Base-by-base conservation (phyloP, 176 grass and related monocot species). In the Triticum urartu region DNA sequence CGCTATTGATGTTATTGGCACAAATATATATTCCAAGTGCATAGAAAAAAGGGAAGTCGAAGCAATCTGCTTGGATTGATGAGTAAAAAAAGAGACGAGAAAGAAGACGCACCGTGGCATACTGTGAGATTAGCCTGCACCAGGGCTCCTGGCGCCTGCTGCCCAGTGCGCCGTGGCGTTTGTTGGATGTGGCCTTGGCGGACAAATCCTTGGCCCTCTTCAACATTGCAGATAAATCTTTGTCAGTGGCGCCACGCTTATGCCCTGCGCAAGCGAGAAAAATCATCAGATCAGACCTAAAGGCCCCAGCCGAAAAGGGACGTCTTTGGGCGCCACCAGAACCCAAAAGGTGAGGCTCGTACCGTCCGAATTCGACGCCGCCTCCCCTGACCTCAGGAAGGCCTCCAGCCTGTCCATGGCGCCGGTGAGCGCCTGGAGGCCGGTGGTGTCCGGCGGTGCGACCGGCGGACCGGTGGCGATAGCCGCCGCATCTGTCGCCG, bases 101-200 rank as follows among this genome's bases (percentile, higher is more conserved):
- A 83, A 67, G 4, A 86, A 71, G 12, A 6, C 81, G 25, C 48
- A 92, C 93, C 90, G 73, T 68, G 10, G 93, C 66, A 65, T 83
- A 92, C 77, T 95, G 90, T 2, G 93, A 95, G 33, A 95, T 91
- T n/a, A 95, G 88, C 9, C 89, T 90, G 79, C 90, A 82, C 93
- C 93, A 95, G 26, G 90, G 84, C 38, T 89, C 84, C 43, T 83
- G 83, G 42, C 71, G 75, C 81, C 62, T 82, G 75, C 39, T 74
- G 47, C 68, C 45, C 66, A 48, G 62, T 1, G 85, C 47, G 4
- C 5, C 47, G 40, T 80, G 88, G 7, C 62, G 72, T 18, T 88
- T 87, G 6, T 63, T 81, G 68, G 79, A 90, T 20, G 40, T 77
- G 59, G 87, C 85, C 35, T 81, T 64, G 35, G 79, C 86, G 9